These are phyloP conservation scores for Mycena sanguinolenta DNA, from an alignment of 768 basidiomycete species.

Conservation along the genomic window DNA sequence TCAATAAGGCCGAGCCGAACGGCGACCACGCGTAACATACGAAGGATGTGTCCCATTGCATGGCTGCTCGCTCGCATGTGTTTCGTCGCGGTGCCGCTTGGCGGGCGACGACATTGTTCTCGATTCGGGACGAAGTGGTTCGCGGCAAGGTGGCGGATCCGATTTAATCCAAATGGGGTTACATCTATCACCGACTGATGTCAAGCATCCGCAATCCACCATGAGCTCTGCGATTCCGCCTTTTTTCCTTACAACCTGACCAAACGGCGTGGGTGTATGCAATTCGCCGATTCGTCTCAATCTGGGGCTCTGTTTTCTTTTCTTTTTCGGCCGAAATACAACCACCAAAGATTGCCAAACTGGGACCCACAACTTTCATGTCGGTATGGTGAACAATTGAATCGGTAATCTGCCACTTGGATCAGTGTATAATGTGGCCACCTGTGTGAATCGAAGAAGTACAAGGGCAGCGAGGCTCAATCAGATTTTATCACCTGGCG, in stretches of 20 bases:
- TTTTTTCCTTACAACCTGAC: too few relatives aligned
- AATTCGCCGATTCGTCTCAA: too few relatives aligned
- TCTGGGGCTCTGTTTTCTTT: neutral
- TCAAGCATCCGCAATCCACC: too few relatives aligned
- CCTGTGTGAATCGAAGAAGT: conserved; percentile 18
- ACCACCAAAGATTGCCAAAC: neutral
- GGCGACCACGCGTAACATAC: conserved; percentile 22
- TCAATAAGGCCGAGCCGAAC: conserved; percentile 24
- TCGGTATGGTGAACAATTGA: neutral
- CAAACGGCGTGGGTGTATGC: too few relatives aligned
- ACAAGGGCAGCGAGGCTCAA: conserved; percentile 12
- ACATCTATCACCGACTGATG: too few relatives aligned
- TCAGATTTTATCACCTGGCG: conserved; percentile 9
- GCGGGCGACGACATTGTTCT: conserved; percentile 23
- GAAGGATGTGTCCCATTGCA: conserved; percentile 27
- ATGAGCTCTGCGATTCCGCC: too few relatives aligned
- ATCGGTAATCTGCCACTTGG: conserved; percentile 5
- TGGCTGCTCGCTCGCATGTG: conserved; percentile 41
- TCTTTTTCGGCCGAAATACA: neutral
- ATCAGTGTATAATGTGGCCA: conserved; percentile 19
- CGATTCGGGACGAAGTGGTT: neutral
- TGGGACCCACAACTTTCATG: conserved; percentile 31
- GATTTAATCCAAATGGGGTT: neutral
- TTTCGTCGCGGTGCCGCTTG: conserved; percentile 50
- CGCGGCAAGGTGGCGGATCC: neutral